Base-by-base conservation (phyloP, 2,329 filamentous ascomycete genomes). In the Sordariomycetes sp. region DNA sequence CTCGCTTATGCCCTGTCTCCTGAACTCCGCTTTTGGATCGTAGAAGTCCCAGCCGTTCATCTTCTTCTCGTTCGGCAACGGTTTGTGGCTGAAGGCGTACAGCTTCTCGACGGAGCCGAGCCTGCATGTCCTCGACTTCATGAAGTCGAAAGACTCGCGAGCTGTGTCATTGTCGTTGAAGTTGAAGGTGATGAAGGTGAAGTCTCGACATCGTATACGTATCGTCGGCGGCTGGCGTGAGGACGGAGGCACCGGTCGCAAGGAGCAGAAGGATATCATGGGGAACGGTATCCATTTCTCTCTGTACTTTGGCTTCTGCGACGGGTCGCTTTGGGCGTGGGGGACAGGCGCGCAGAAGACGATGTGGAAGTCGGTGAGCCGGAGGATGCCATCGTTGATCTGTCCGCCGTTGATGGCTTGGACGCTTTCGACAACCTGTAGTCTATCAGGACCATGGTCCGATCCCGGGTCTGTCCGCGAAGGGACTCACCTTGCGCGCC, bases 231-330 rank as follows among this genome's bases (percentile, higher is more conserved):
- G 72, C 40, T 86, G 73, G 33, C 77, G 73, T 38, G 82, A 82
- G 10, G 70, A 66, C 6, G 75, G 69, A 14, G 83, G 80, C 30
- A 80, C 78, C 19, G 86, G 82, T 39, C 86, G 77, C 44, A 90
- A 77, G 17, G 73, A 76, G 60, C 88, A 94, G 49, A 80, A 75
- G 26, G 75, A 75, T 49, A 98, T 86, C 59, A 96, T 88, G 17
- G 90, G 88, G 58, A 88, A 98, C 12, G 92, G 88, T 36, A 96
- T 86, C 85, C 90, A 98, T 52, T 84, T 75, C 58, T 94, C 85
- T 53, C 79, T 59, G 33, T 49, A 48, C 21, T n/a, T 26, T n/a
- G 29, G 39, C 27, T 32, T 30, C 12, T 27, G 26, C 10, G 40
- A 33, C 10, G 46, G 21, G 12, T 50, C 35, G 33, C 31, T 39